Base-by-base conservation (phyloP, 2,329 filamentous ascomycete genomes). In the Aspergillus eucalypticola region DNA sequence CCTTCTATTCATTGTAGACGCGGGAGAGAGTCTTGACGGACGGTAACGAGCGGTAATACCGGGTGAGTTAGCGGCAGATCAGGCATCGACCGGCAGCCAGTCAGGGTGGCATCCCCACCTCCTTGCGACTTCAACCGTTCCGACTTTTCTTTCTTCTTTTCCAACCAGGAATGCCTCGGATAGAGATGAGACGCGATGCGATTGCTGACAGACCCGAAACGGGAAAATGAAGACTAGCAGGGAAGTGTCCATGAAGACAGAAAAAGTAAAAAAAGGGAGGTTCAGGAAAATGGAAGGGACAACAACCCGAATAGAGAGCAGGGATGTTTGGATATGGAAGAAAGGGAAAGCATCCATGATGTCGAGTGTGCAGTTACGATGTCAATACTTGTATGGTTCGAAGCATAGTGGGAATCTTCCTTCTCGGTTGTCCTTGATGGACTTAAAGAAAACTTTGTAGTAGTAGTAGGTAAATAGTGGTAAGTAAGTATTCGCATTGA, bases 21-120 rank as follows among this genome's bases (percentile, higher is more conserved):
- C 32, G 32, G 32, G 32, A 35, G 32, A 35, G 10, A 35, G 10
- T 13, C 32, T 11, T 35, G 10, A 13, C 11, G 5, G 32, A 35
- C 50, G 39, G 39, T 44, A 53, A 39, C 21, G 25, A 15, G 6
- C 51, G 7, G 21, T 53, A 38, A 39, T 53, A 44, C 41, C 41
- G 41, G 41, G 41, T 44, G 21, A 19, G 38, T 57, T 64, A 64
- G 62, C 53, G 60, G 63, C 63, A 63, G 63, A 64, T 64, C 63
- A 64, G 63, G 63, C 63, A 64, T 60, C 56, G 54, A 56, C 21
- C 58, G 49, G 56, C 55, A 57, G 58, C 63, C 60, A 63, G 54
- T 64, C 58, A 57, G 21, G 55, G 42, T 17, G 25, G 38, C 56
- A 42, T 60, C 54, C 56, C 63, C 60, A 63, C 62, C 54, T 53